Base-by-base conservation (phyloP, 202 grass and related monocot genomes). In the Eragrostis tef region DNA sequence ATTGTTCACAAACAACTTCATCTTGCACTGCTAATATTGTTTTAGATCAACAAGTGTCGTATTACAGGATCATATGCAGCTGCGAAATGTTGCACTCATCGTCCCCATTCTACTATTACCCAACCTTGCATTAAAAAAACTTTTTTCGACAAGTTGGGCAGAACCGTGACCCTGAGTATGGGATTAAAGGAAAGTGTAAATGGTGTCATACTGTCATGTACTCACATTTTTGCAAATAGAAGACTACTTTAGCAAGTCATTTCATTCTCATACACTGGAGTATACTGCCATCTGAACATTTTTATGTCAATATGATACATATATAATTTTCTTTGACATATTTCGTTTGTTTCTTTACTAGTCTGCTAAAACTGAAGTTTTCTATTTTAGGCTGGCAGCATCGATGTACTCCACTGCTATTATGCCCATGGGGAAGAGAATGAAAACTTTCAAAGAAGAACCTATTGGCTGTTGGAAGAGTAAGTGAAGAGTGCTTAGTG, bases 391-490 rank as follows among this genome's bases (percentile, higher is more conserved):
- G 84, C 89, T 84, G 93, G 90, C 86, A 93, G 93, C 75, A 70
- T 97, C 50, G 93, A 97, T 97, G 90, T 97, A 64, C 86, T 97
- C 73, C 93, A 97, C 80, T 97, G 93, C 81, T 97, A 97, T 76
- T 97, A 97, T 91, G 93, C 93, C 36, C 93, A 93, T 61, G 93
- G 93, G 11, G 93, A 97, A 71, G 90, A 97, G 2, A 89, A 89
- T 73, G 93, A 93, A 79, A 93, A 86, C 80, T 97, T 97, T 65
- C 93, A 97, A 82, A 89, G 93, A 75, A 82, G 93, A 64, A 97
- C 89, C 85, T 97, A 97, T 74, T 97, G 93, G 93, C 71, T 97
- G 84, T 86, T 97, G 75, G 93, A 97, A 80, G 90, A 87, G 93
- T 97, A 81, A 91, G 93, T 89, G 22, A 11, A 29, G 16, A 29